Evolutionary conservation across 2,329 filamentous ascomycete species (phyloP), one percentile per base, ranked within the genome.

Genomic region (Pseudovirgaria hyperparasitica): DNA sequence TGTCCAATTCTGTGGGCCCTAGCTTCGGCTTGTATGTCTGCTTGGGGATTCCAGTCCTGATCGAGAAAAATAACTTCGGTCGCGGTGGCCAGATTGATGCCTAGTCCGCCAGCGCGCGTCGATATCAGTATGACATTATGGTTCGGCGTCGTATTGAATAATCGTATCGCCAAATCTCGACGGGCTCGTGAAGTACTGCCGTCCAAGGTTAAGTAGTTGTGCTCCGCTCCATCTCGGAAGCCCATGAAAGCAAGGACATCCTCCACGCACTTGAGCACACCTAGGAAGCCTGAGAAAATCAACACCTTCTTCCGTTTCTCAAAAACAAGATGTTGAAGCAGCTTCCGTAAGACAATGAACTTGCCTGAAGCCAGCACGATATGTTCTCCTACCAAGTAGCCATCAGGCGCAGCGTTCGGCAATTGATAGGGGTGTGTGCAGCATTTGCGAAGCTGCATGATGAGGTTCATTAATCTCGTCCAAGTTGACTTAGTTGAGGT

Each of bases 41-140:
- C 53, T 30, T 67, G 64, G 0, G 65, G 65, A 22, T 70, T 69
- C 60, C 62, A 69, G 26, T 68, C 63, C 22, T 67, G 60, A 20
- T 72, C 67, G 1, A 71, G 41, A 42, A 72, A 70, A 6, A 72
- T 54, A 3, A 70, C 60, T n/a, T 67, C 63, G 5, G 60, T 64
- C 1, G 67, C 65, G 9, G 61, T 57, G 0, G 64, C 61, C 0
- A 71, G 49, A 22, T 70, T 71, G 34, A 72, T 60, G 1, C 67
- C 67, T 7, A 71, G 46, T 1, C 67, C 66, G 11, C 67, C 68
- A 6, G 67, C 67, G 22, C 63, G 54, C 0, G 65, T 70, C 0
- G 67, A 70, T 13, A 71, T 55, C 3, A 71, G 48, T 55, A 72
- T 70, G 7, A 70, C 56, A 35, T 61, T 62, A 41, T 63, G 66